Evolutionary conservation across 106 monocot genomes (phyloP), one percentile per base, ranked within the genome.

Genomic region (Alisma plantagoaquatica): DNA sequence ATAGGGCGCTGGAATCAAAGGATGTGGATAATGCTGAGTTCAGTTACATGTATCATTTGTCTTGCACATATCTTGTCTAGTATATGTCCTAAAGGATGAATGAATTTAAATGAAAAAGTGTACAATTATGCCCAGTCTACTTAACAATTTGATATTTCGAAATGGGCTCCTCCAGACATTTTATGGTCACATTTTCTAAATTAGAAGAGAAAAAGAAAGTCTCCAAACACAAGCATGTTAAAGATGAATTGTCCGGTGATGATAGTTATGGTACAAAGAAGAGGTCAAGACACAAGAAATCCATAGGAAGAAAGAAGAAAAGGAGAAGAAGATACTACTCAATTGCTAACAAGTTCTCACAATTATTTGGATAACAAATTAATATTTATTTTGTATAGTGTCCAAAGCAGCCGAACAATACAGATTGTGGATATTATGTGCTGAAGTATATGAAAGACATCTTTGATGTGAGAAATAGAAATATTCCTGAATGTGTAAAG

Each of bases 321-420:
- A 88, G 64, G 61, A 68, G 75, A 62, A 78, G 82, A 72, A 75
- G 79, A 81, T 50, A 73, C 49, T 81, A 80, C 46, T 77, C 79
- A n/a, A n/a, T n/a, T n/a, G n/a, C n/a, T n/a, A n/a, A n/a, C n/a
- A n/a, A n/a, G n/a, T n/a, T n/a, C n/a, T n/a, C n/a, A n/a, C n/a
- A n/a, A n/a, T n/a, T n/a, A n/a, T n/a, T n/a, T n/a, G n/a, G n/a
- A n/a, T n/a, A n/a, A n/a, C n/a, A n/a, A n/a, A n/a, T n/a, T n/a
- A n/a, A n/a, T n/a, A n/a, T n/a, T n/a, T n/a, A n/a, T n/a, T n/a
- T n/a, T n/a, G n/a, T n/a, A n/a, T n/a, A n/a, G n/a, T n/a, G n/a
- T n/a, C n/a, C n/a, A n/a, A n/a, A n/a, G n/a, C n/a, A n/a, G n/a
- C n/a, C n/a, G n/a, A n/a, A n/a, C n/a, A n/a, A n/a, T n/a, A n/a